Base-by-base conservation (phyloP, 305 asterid genomes). In the Fraxinus latifolia region DNA sequence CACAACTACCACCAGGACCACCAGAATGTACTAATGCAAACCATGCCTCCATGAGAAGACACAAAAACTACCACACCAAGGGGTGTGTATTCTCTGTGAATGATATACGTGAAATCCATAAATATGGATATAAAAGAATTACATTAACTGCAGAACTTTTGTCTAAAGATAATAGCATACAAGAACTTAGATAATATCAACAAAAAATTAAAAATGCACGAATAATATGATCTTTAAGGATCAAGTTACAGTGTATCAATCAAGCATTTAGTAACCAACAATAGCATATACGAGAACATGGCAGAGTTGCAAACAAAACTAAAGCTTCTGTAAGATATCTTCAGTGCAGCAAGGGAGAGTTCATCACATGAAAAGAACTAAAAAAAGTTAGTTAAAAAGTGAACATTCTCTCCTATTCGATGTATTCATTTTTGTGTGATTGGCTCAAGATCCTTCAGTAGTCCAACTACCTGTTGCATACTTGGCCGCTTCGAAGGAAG, bases 381-480 rank as follows among this genome's bases (percentile, higher is more conserved):
- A 55, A 19, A 68, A 27, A 77, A 17, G 42, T 47, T 76, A 5
- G 78, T 71, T 12, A 31, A 44, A 70, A 58, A 14, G 70, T 67
- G 47, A 79, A 25, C 21, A 77, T 67, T 72, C 17, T 74, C 75
- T 65, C 79, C 62, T 31, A 71, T 36, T 83, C 76, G 73, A 82
- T 42, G n/a, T 70, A 78, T 76, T 89, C 82, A 80, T 77, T 82
- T 23, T 81, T 76, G 76, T 53, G 85, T 8, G 78, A 81, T 84
- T 67, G 85, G 91, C 84, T 92, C 95, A 84, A 95, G 90, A 86
- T 95, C 99, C 90, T 95, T 95, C 12, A 95, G 98, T 36, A 95
- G 91, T 74, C 99, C 99, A 78, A 94, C 99, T 0, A 95, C 97
- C 83, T 95, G 99, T 70, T 95, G 99, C 99, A 95, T 94, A 47